Percentiles rank a stretch among this genome's conserved stretches.
These are phyloP conservation scores for Arabidopsis lyrata DNA, from an alignment of 441 rosid species.

Conservation along the genomic window DNA sequence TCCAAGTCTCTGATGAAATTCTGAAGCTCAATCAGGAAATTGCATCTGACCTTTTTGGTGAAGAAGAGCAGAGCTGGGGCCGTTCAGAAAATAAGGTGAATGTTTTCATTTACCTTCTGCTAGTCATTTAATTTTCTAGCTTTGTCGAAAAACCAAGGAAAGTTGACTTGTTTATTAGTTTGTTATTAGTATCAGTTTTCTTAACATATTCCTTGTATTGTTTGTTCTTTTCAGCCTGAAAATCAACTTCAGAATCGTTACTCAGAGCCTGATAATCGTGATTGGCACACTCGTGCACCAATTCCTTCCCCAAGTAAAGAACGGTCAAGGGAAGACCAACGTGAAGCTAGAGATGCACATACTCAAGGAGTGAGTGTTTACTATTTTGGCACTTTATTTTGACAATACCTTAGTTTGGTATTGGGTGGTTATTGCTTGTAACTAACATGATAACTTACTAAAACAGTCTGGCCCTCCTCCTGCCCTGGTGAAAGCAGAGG, in stretches of 20 bases:
- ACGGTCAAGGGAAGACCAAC: slow-evolving; percentile 65
- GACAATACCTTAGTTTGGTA: slow-evolving; percentile 6
- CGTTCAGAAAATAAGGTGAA: slow-evolving; percentile 70
- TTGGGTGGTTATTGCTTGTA: slow-evolving; percentile 19
- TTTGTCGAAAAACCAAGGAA: slow-evolving; percentile 1
- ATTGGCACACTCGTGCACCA: slow-evolving; percentile 85
- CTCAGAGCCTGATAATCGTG: slow-evolving; percentile 87
- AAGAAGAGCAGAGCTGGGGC: slow-evolving; percentile 82
- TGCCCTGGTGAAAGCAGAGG: slow-evolving; percentile 79
- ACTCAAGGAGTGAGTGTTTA: slow-evolving; percentile 61
- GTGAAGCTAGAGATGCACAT: slow-evolving; percentile 58
- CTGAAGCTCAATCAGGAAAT: slow-evolving; percentile 68
- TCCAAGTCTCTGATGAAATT: slow-evolving; percentile 64
- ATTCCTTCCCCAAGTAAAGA: slow-evolving; percentile 69
- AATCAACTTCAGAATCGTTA: slow-evolving; percentile 67
- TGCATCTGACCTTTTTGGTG: slow-evolving; percentile 75
- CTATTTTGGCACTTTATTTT: not conserved
- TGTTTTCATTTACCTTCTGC: slow-evolving; percentile 32
- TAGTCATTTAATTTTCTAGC: not conserved
- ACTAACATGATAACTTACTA: slow-evolving; percentile 30
- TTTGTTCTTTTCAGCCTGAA: slow-evolving; percentile 49
- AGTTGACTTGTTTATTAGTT: slow-evolving; percentile 4
- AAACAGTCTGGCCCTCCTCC: slow-evolving; percentile 75
- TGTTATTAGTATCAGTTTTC: not conserved
- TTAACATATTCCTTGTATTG: not conserved